Percentiles rank a stretch among this genome's conserved stretches.
Conservation (phyloP, 2,329 filamentous ascomycete species). For the Fusarium chuoi region DNA sequence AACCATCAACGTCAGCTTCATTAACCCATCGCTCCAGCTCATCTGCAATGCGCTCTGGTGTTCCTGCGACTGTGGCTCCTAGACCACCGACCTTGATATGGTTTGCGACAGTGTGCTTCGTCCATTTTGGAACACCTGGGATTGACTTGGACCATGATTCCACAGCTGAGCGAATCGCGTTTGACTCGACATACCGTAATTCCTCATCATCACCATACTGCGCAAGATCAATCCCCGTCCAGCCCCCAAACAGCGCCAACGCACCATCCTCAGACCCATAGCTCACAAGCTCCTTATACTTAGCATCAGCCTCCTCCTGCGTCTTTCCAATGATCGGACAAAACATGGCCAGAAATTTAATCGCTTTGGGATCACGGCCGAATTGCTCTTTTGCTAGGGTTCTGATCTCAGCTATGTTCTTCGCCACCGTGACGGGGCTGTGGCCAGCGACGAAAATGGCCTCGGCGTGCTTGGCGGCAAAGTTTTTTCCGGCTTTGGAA, state of each 20-base stretch:
- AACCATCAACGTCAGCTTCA: constrained; percentile 78
- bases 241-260: constrained; percentile 77
- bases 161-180: constrained; percentile 65
- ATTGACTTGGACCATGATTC: constrained; percentile 66
- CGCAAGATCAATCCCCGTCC: constrained; percentile 70
- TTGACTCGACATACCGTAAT: constrained; percentile 68
- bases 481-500: constrained; percentile 71
- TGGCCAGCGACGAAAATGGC: constrained; percentile 77
- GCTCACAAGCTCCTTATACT: constrained; percentile 69
- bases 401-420: constrained; percentile 71
- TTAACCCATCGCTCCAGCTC: constrained; percentile 73
- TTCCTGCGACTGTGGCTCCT: constrained; percentile 72
- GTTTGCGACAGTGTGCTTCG: constrained; percentile 74
- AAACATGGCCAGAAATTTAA: constrained; percentile 75
- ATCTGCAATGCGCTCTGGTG: constrained; percentile 72
- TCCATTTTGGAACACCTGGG: constrained; percentile 73
- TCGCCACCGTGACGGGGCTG: constrained; percentile 68
- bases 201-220: constrained; percentile 74
- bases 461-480: constrained; percentile 77
- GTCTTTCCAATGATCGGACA: constrained; percentile 73
- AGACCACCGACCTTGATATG: constrained; percentile 76
- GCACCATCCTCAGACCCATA: constrained; percentile 73
- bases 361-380: constrained; percentile 66
- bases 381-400: constrained; percentile 62
- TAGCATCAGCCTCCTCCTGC: constrained; percentile 72